phyloP scores from a whole-genome alignment of 345 rosid genomes.

The Passiflora organensis region DNA sequence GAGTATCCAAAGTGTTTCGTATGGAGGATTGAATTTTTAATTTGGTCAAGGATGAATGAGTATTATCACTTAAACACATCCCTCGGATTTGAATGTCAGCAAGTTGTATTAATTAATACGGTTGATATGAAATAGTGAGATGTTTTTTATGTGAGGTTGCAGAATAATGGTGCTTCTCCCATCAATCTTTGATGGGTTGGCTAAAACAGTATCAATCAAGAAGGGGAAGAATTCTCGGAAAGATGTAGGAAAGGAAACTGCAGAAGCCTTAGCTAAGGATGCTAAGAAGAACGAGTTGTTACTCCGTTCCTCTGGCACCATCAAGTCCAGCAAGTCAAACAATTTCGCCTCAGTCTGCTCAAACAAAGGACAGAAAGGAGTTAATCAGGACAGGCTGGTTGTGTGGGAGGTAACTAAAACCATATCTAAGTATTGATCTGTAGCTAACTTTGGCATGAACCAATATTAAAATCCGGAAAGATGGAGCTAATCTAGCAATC shows the following conservation, averaged over 20 bases:
- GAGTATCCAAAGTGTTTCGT: no score
- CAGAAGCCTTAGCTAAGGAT: conserved; percentile 56
- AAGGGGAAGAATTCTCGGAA: conserved; percentile 36
- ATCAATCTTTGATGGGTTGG: conserved; percentile 56
- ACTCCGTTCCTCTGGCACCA: conserved; percentile 49
- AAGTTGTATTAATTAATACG: no score
- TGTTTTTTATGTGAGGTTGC: conserved; percentile 7
- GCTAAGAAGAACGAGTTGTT: conserved; percentile 62
- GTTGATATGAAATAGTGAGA: neutral
- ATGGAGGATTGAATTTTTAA: no score
- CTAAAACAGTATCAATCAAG: conserved; percentile 51
- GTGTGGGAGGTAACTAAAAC: conserved; percentile 70
- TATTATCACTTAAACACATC: no score
- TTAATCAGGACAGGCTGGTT: conserved; percentile 67
- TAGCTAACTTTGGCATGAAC: no score
- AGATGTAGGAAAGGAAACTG: conserved; percentile 57
- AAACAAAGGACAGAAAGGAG: conserved; percentile 74
- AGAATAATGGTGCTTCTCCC: conserved; percentile 52
- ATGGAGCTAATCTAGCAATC: no score
- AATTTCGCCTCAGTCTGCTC: conserved; percentile 63
- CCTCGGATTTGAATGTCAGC: no score
- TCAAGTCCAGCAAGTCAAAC: conserved; percentile 40
- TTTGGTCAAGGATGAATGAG: no score
- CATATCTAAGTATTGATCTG: no score
- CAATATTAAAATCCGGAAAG: no score